Evolutionary conservation across 2,329 filamentous ascomycete genomes (phyloP), one percentile per base, ranked within the genome.

Genomic region (Monilinia laxa): DNA sequence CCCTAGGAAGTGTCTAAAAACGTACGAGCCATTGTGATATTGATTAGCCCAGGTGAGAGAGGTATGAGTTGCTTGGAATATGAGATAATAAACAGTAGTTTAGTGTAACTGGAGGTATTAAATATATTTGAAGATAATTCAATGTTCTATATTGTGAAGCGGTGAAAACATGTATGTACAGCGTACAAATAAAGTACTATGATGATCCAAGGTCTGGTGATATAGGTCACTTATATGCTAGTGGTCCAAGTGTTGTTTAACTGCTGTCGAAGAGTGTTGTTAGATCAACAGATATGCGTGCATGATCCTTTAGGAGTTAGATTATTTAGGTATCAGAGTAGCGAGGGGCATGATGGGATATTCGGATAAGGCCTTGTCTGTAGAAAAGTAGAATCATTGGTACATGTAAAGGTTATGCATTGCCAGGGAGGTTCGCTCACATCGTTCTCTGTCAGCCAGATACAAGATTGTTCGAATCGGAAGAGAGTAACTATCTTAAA

Each of bases 1-100:
- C 65, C 45, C 65, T 45, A 11, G 65, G 65, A 5, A 54, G 23
- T 62, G 9, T 66, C 57, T n/a, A 66, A 51, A 55, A 66, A 66
- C 10, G 64, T 54, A 16, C 25, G 31, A 47, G 64, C 4, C 64
- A 66, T 66, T 25, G 16, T 38, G 40, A 23, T 28, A 12, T 64
- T 31, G 28, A 25, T 47, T 45, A 31, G 45, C 38, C 59, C 10
- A 62, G 23, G 45, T 62, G 47, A 51, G n/a, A 25, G 23, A 40
- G 23, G 35, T 38, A n/a, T 40, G 9, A 20, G n/a, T 20, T n/a
- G 23, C 38, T 28, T 52, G 23, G 7, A 38, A 25, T 31, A 25
- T 40, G 16, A 59, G 42, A 59, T 9, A 23, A 6, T 23, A 23
- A 35, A 18, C 20, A 18, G 35, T 49, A 23, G 28, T 49, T 28